Percentiles rank a stretch among this genome's conserved stretches.
Conservation (phyloP, 495 filamentous ascomycete species). For the Aspergillus conjunctus region DNA sequence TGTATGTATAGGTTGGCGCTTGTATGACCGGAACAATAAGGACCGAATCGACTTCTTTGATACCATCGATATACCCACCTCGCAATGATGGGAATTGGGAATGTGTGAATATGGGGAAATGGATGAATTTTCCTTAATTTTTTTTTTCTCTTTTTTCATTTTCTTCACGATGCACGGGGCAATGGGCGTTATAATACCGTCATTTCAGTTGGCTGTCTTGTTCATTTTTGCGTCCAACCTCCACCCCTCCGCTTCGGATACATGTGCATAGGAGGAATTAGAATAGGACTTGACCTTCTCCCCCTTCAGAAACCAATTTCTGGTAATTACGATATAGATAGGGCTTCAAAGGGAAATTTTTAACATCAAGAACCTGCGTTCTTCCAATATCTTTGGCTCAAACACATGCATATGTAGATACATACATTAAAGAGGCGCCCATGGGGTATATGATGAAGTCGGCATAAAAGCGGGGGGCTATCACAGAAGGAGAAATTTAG, state of each 20-base stretch:
- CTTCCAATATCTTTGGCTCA: background rate
- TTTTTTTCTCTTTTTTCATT: slow-evolving; percentile 3
- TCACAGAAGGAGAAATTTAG: slow-evolving; percentile 10
- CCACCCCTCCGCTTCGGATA: background rate
- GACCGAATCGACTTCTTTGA: slow-evolving; percentile 19
- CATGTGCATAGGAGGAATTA: slow-evolving; percentile 16
- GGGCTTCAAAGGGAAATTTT: background rate
- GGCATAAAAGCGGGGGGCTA: slow-evolving; percentile 6
- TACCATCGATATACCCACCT: slow-evolving; percentile 14
- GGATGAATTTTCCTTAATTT: slow-evolving; percentile 17
- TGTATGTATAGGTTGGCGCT: slow-evolving; percentile 32
- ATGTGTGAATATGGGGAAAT: slow-evolving; percentile 23
- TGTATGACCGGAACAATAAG: slow-evolving; percentile 29
- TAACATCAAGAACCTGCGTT: background rate
- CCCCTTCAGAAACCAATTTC: background rate
- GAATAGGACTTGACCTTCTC: slow-evolving; percentile 1
- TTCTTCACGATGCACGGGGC: slow-evolving; percentile 8
- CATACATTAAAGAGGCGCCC: slow-evolving; percentile 14
- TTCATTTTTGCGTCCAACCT: slow-evolving; percentile 5
- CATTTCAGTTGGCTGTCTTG: slow-evolving; percentile 3
- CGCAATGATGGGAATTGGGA: slow-evolving; percentile 4
- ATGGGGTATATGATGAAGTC: slow-evolving; percentile 20
- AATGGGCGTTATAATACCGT: slow-evolving; percentile 11
- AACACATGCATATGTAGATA: slow-evolving; percentile 9
- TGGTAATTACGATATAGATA: background rate